These are phyloP conservation scores for Mortierella sp. DNA, from an alignment of 371 early-diverging fungal genomes.

Conservation along the genomic window DNA sequence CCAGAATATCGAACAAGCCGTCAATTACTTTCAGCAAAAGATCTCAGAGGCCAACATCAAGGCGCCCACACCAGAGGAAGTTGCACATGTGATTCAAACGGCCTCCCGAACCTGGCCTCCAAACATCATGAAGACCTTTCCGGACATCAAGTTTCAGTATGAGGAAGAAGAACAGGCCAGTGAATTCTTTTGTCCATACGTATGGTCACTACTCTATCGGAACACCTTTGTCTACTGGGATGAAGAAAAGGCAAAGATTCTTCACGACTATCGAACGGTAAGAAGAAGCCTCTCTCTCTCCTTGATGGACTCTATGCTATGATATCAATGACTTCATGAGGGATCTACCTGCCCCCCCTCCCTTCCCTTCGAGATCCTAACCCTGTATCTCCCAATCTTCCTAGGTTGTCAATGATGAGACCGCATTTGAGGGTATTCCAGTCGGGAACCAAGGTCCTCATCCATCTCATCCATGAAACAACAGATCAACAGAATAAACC, in stretches of 20 bases:
- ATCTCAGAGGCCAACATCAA: slow-evolving; percentile 73
- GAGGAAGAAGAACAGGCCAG: slow-evolving; percentile 70
- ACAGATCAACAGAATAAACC: background rate
- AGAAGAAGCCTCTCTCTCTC: slow-evolving; percentile 7
- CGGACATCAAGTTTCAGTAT: slow-evolving; percentile 74
- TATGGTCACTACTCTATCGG: slow-evolving; percentile 73
- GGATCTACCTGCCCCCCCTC: too few species aligned
- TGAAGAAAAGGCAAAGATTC: slow-evolving; percentile 67
- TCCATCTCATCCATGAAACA: slow-evolving; percentile 2
- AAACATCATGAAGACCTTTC: slow-evolving; percentile 62
- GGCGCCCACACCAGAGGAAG: slow-evolving; percentile 74
- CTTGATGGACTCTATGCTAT: too few species aligned
- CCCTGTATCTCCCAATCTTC: background rate
- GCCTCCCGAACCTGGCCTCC: slow-evolving; percentile 77
- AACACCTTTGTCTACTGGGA: slow-evolving; percentile 77
- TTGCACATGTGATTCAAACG: slow-evolving; percentile 72
- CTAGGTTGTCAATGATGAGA: slow-evolving; percentile 41
- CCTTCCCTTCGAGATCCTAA: too few species aligned
- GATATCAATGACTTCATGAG: too few species aligned
- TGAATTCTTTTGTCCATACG: slow-evolving; percentile 78
- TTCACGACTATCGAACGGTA: slow-evolving; percentile 61
- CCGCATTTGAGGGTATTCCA: slow-evolving; percentile 42
- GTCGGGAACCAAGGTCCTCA: slow-evolving; percentile 17
- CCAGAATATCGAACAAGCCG: slow-evolving; percentile 70
- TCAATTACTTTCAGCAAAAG: slow-evolving; percentile 70